These are phyloP conservation scores for Colletotrichum noveboracense DNA, from an alignment of 2,329 filamentous ascomycete species.

Conservation along the genomic window DNA sequence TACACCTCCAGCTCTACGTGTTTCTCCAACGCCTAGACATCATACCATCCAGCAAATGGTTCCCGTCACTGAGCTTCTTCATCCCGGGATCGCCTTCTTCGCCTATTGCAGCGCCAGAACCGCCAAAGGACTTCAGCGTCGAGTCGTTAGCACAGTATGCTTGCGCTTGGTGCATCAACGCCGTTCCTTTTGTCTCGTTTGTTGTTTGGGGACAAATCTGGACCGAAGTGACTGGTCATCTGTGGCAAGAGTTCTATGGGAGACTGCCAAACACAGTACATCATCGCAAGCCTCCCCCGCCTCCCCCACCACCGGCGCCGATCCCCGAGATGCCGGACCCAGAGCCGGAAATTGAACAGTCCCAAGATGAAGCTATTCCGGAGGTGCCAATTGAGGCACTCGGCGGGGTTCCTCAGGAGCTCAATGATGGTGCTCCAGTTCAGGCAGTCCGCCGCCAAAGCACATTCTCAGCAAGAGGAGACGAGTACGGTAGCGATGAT, in stretches of 20 bases:
- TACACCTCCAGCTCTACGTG: constrained; percentile 58
- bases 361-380: not conserved
- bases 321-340: not conserved
- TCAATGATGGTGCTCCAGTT: constrained; percentile 29
- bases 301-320: constrained; percentile 24
- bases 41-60: constrained; percentile 41
- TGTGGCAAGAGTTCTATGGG: constrained; percentile 45
- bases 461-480: constrained; percentile 51
- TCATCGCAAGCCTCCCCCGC: constrained; percentile 26
- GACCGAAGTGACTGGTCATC: constrained; percentile 36
- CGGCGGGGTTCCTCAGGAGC: not conserved
- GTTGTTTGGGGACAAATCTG: constrained; percentile 46
- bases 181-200: constrained; percentile 53
- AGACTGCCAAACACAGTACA: constrained; percentile 44
- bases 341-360: not conserved
- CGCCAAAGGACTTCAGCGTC: constrained; percentile 40
- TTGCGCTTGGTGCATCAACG: constrained; percentile 43
- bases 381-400: not conserved
- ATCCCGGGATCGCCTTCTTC: constrained; percentile 59
- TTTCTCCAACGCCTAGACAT: constrained; percentile 58
- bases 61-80: constrained; percentile 56
- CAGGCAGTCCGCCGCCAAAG: constrained; percentile 46
- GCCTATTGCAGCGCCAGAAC: constrained; percentile 52
- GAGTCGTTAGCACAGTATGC: constrained; percentile 48
- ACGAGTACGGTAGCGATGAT: constrained; percentile 61